Conservation (phyloP, 2,329 filamentous ascomycete genomes). For the Raffaelea ambrosiae region DNA sequence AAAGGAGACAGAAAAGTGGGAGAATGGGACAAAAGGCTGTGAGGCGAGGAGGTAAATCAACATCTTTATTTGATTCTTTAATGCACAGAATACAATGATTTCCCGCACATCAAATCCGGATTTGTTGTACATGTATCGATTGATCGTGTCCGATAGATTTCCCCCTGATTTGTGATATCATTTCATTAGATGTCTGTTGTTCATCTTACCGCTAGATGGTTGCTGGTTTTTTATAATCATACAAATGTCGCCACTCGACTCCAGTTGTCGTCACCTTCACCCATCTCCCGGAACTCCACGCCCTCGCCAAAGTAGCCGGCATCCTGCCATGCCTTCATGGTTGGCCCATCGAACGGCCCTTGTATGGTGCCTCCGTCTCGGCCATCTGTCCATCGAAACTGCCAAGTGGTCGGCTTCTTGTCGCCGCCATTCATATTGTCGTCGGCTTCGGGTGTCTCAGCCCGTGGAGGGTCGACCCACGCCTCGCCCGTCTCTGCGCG, state of each 20-base stretch:
- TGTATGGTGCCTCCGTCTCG: slow-evolving; percentile 71
- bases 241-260: slow-evolving; percentile 28
- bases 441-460: slow-evolving; percentile 18
- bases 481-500: slow-evolving; percentile 77
- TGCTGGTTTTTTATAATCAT: not conserved
- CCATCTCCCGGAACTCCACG: slow-evolving; percentile 64
- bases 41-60: too few species aligned
- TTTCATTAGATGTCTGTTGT: too few species aligned
- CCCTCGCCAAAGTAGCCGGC: slow-evolving; percentile 90
- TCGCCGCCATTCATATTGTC: slow-evolving; percentile 12
- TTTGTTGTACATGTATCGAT: too few species aligned
- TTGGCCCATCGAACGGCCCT: slow-evolving; percentile 76
- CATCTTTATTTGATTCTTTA: too few species aligned
- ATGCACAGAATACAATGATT: too few species aligned
- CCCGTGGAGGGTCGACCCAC: slow-evolving; percentile 62
- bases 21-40: too few species aligned
- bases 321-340: slow-evolving; percentile 86
- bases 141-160: too few species aligned
- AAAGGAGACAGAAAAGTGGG: too few species aligned
- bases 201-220: too few species aligned
- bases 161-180: too few species aligned
- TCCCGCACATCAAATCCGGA: too few species aligned
- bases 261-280: slow-evolving; percentile 48
- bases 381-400: slow-evolving; percentile 87
- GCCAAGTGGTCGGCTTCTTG: slow-evolving; percentile 52